Percentiles rank a stretch among this genome's conserved stretches.
These are phyloP conservation scores for Pseudogymnoascus destructans DNA, from an alignment of 2,329 filamentous ascomycete genomes.

Conservation along the genomic window DNA sequence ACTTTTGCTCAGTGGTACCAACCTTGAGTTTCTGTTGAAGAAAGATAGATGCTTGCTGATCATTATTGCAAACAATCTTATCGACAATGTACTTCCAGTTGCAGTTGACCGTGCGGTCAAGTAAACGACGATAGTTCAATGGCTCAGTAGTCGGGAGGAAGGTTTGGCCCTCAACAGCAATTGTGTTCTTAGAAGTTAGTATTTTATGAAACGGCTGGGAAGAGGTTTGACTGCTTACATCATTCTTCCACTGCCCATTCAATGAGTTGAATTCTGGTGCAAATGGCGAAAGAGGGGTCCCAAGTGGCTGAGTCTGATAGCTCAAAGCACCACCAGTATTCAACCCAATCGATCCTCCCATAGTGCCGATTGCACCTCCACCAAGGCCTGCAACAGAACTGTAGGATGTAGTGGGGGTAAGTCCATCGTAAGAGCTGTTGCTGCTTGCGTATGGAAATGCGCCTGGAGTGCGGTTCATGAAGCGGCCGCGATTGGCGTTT, in stretches of 20 bases:
- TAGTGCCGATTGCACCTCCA: conserved; percentile 15
- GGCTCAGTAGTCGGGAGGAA: conserved; percentile 83
- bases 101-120: conserved; percentile 92
- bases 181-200: conserved; percentile 29
- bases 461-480: conserved; percentile 20
- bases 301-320: conserved; percentile 40
- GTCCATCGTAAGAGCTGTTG: conserved; percentile 26
- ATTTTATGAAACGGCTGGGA: conserved; percentile 17
- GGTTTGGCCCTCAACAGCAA: conserved; percentile 49
- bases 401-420: conserved; percentile 22
- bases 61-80: conserved; percentile 98
- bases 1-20: conserved; percentile 88
- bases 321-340: conserved; percentile 14
- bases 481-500: conserved; percentile 20
- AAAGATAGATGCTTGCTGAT: conserved; percentile 98
- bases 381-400: conserved; percentile 21
- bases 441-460: conserved; percentile 25
- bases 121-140: conserved; percentile 85
- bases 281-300: conserved; percentile 57
- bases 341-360: conserved; percentile 16
- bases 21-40: conserved; percentile 98
- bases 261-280: conserved; percentile 58
- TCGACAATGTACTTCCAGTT: conserved; percentile 99
- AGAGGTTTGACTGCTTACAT: conserved; percentile 22
- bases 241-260: conserved; percentile 25